Percentiles rank a stretch among this genome's conserved stretches.
Evolutionary conservation across 768 basidiomycete genomes (phyloP).

Genomic region (Boletus rubescentipes): DNA sequence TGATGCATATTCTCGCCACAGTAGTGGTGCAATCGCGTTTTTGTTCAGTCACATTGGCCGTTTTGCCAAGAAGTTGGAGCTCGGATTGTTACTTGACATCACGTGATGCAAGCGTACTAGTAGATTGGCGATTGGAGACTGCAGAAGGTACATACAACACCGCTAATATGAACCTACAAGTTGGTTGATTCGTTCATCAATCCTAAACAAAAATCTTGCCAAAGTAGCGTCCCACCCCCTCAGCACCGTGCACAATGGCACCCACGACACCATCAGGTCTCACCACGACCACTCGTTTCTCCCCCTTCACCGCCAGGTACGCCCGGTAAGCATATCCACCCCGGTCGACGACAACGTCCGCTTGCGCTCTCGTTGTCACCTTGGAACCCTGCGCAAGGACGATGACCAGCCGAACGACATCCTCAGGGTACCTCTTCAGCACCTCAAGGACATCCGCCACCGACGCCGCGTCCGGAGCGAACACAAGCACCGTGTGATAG

Average conservation of each 20-base stretch:
- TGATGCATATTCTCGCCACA: too few relatives aligned
- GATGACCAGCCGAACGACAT: constrained; percentile 7
- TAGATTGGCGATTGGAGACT: too few relatives aligned
- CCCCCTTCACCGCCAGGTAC: constrained; percentile 35
- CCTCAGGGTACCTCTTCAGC: constrained; percentile 4
- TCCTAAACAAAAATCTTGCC: constrained; percentile 5
- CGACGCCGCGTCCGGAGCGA: constrained; percentile 12
- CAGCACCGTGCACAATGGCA: constrained; percentile 18
- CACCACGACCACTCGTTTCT: constrained; percentile 34
- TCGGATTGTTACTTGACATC: too few relatives aligned
- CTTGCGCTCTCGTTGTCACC: constrained; percentile 11
- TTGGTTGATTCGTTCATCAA: too few relatives aligned
- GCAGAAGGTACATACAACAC: too few relatives aligned
- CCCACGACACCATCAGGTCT: constrained; percentile 49
- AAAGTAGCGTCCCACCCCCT: constrained; percentile 22
- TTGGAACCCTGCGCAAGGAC: constrained; percentile 11
- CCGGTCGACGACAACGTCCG: constrained; percentile 37
- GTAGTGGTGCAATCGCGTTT: too few relatives aligned
- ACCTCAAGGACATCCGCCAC: constrained; percentile 8
- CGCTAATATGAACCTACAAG: too few relatives aligned
- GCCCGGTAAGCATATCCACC: constrained; percentile 39
- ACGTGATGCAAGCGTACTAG: too few relatives aligned
- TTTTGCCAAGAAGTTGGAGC: too few relatives aligned
- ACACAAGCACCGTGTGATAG: constrained; percentile 33
- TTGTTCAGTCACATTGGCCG: too few relatives aligned